A percentile compares a stretch with the other conserved stretches of the same genome.
These are phyloP conservation scores for Paralagenidium karlingii DNA, from an alignment of 352 stramenopile species.

Conservation along the genomic window DNA sequence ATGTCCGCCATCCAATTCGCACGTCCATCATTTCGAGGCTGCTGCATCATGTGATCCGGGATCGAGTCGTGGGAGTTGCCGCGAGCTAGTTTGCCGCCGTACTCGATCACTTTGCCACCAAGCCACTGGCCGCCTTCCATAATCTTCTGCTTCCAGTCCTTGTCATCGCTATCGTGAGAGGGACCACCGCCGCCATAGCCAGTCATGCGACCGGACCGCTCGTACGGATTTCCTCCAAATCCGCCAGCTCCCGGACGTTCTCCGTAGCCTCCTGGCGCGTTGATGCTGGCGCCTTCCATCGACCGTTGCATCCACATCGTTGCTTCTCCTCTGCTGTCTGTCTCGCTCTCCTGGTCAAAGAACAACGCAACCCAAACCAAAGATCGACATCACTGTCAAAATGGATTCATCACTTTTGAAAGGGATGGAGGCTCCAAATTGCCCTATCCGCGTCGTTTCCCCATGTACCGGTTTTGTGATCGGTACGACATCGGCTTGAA, in stretches of 20 bases:
- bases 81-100: slow-evolving; percentile 38
- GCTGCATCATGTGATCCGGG: slow-evolving; percentile 20
- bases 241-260: too few relatives aligned
- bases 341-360: too few relatives aligned
- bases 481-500: too few relatives aligned
- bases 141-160: slow-evolving; percentile 61
- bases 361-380: too few relatives aligned
- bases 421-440: too few relatives aligned
- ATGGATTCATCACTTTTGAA: too few relatives aligned
- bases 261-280: slow-evolving; percentile 3
- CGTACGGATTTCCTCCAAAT: slow-evolving; percentile 19
- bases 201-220: background rate
- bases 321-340: background rate
- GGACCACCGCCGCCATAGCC: slow-evolving; percentile 10
- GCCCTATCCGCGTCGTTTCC: too few relatives aligned
- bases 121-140: slow-evolving; percentile 58
- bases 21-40: slow-evolving; percentile 50
- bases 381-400: too few relatives aligned
- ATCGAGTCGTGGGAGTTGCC: slow-evolving; percentile 26
- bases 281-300: slow-evolving; percentile 23
- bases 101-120: slow-evolving; percentile 59
- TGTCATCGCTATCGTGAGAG: slow-evolving; percentile 3
- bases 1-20: slow-evolving; percentile 73
- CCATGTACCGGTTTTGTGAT: too few relatives aligned
- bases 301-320: slow-evolving; percentile 62